These are phyloP conservation scores for Aspergillus chevalieri DNA, from an alignment of 2,329 filamentous ascomycete species.

Conservation along the genomic window DNA sequence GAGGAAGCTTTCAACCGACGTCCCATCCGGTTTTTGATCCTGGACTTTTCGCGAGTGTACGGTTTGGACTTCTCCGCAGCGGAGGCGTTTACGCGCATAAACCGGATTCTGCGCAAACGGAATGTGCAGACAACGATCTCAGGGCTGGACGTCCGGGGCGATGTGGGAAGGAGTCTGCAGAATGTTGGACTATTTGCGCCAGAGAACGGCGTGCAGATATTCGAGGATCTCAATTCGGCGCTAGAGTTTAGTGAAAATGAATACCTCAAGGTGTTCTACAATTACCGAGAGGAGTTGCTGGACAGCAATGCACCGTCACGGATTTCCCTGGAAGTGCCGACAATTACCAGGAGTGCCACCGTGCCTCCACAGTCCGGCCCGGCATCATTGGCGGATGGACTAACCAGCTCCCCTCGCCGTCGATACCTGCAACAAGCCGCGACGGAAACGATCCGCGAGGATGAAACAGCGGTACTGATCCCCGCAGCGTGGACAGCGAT, in stretches of 20 bases:
- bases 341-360: not conserved
- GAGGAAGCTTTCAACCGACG: conserved; percentile 70
- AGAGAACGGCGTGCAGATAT: conserved; percentile 68
- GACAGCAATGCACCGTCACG: conserved; percentile 11
- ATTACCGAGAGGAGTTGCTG: conserved; percentile 52
- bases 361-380: conserved; percentile 13
- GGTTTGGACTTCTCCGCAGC: conserved; percentile 94
- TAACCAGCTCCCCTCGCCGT: conserved; percentile 70
- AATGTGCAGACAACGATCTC: conserved; percentile 77
- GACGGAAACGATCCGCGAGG: conserved; percentile 62
- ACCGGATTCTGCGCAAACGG: conserved; percentile 70
- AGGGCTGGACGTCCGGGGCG: conserved; percentile 68
- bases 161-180: conserved; percentile 70
- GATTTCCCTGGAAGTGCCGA: conserved; percentile 25
- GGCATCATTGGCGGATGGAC: conserved; percentile 41
- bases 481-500: conserved; percentile 74
- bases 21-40: conserved; percentile 81
- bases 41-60: conserved; percentile 84
- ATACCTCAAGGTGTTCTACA: conserved; percentile 73
- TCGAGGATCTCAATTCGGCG: conserved; percentile 86
- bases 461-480: conserved; percentile 48
- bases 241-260: conserved; percentile 94
- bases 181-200: conserved; percentile 77
- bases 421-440: conserved; percentile 74
- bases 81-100: conserved; percentile 90